Percentiles rank a stretch among this genome's conserved stretches.
Evolutionary conservation across 2,329 filamentous ascomycete species (phyloP).

Genomic region (Colletotrichum lupini): DNA sequence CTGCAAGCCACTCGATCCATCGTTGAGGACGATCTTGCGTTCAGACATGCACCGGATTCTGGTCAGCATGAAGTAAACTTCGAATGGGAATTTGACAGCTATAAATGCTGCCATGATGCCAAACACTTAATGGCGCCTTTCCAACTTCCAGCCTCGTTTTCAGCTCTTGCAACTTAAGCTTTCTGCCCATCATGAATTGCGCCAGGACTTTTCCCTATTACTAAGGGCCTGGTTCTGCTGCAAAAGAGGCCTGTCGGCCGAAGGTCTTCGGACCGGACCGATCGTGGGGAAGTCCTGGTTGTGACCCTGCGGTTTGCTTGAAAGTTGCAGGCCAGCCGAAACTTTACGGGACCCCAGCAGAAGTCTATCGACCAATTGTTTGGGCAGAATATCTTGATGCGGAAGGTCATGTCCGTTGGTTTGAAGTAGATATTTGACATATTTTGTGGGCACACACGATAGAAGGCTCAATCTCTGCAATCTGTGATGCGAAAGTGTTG

Average conservation of each 20-base stretch:
- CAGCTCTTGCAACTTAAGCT: not conserved
- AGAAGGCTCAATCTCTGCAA: not conserved
- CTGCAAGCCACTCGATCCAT: not conserved
- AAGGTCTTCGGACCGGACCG: conserved; percentile 18
- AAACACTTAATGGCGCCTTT: not conserved
- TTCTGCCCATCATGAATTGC: not conserved
- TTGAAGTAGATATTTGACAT: too few species aligned
- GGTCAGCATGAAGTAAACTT: not conserved
- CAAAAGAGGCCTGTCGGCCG: not conserved
- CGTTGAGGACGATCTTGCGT: not conserved
- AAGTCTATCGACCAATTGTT: not conserved
- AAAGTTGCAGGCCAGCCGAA: not conserved
- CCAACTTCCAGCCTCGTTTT: not conserved
- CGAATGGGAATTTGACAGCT: not conserved
- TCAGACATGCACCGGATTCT: not conserved
- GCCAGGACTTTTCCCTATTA: not conserved
- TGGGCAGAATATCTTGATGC: not conserved
- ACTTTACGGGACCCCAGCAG: not conserved
- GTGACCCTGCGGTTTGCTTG: not conserved
- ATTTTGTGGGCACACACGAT: not conserved
- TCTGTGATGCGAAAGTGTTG: not conserved
- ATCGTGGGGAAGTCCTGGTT: conserved; percentile 17
- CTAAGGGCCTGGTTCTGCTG: not conserved
- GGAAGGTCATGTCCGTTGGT: not conserved
- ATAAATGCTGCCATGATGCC: not conserved